Base-by-base conservation (phyloP, 768 basidiomycete genomes). In the Obba rivulosa region DNA sequence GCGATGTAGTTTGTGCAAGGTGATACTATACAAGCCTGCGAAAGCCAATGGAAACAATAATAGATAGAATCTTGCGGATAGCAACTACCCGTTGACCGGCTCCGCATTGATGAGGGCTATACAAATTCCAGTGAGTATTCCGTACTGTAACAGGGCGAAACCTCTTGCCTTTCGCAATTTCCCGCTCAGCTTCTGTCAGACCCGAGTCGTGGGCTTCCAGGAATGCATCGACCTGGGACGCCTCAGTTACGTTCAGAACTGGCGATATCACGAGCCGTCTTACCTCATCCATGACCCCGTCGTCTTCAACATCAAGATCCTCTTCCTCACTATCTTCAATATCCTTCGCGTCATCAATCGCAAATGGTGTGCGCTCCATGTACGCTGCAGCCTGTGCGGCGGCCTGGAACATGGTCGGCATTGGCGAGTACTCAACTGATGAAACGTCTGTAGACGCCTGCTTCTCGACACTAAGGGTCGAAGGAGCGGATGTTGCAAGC, bases 261-360 rank as follows among this genome's bases (percentile, higher is more conserved):
- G 28, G 37, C 18, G 38, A 14, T 13, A 38, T 40, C 39, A 25
- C 46, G 35, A 38, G 51, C 39, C 20, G 31, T 67, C 75, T 49
- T 48, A 86, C 89, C 75, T 95, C 93, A 60, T 94, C 90, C 83
- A 97, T 78, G 41, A 94, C 90, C 49, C 80, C 81, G 53, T 85
- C 83, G 48, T 85, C 83, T 40, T 79, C 82, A 43, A 64, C 71
- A 18, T 67, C 74, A 34, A 51, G 56, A 43, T 75, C 80, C 13
- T 69, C 70, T 22, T 79, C 81, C 4, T 75, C 79, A 23, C 69
- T 68, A 62, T 88, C 86, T 0, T 88, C 89, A 10, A 86, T 87
- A 49, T 91, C 89, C 45, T 83, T 85, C 3, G 85, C 90, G 66
- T 93, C 92, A 61, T 99, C 96, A 51, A 98, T 96, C n/a, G 92